Percentiles rank a stretch among this genome's conserved stretches.
Evolutionary conservation across 371 early-diverging fungal genomes (phyloP).

Genomic region (Mortierella sp.): DNA sequence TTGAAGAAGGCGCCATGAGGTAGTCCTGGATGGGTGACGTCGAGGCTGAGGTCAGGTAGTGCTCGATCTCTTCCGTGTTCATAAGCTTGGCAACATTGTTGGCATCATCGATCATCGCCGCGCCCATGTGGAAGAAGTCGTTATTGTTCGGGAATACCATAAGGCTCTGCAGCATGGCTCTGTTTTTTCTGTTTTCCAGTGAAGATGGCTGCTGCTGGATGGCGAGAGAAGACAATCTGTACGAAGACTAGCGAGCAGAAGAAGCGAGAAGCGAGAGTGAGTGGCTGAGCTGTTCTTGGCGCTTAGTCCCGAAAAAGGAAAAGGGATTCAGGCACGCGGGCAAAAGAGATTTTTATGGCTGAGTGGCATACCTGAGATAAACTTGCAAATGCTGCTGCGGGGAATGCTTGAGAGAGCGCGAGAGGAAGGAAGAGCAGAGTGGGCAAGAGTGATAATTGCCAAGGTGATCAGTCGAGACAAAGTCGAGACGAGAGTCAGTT

Average conservation of each 20-base stretch:
- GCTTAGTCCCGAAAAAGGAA: background rate
- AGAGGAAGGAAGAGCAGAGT: too few species aligned
- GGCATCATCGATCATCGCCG: slow-evolving; percentile 39
- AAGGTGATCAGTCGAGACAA: too few species aligned
- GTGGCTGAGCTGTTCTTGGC: background rate
- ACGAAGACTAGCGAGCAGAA: slow-evolving; percentile 1
- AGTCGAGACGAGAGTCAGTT: too few species aligned
- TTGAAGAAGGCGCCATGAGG: slow-evolving; percentile 25
- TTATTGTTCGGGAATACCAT: slow-evolving; percentile 41
- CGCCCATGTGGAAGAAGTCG: slow-evolving; percentile 29
- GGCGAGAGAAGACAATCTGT: background rate
- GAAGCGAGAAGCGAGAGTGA: background rate
- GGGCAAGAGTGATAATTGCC: too few species aligned
- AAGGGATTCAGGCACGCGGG: background rate
- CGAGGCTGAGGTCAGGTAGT: slow-evolving; percentile 34
- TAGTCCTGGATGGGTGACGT: slow-evolving; percentile 41
- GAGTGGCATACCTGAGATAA: too few species aligned
- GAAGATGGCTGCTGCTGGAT: background rate
- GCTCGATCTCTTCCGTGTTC: slow-evolving; percentile 30
- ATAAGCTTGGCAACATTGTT: slow-evolving; percentile 41
- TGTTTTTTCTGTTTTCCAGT: slow-evolving; percentile 6
- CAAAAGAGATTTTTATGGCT: too few species aligned
- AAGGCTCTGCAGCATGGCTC: slow-evolving; percentile 42
- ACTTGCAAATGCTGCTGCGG: too few species aligned
- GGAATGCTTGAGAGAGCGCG: too few species aligned